Evolutionary conservation across 2,329 filamentous ascomycete species (phyloP).

Genomic region (Aspergillus sp.): DNA sequence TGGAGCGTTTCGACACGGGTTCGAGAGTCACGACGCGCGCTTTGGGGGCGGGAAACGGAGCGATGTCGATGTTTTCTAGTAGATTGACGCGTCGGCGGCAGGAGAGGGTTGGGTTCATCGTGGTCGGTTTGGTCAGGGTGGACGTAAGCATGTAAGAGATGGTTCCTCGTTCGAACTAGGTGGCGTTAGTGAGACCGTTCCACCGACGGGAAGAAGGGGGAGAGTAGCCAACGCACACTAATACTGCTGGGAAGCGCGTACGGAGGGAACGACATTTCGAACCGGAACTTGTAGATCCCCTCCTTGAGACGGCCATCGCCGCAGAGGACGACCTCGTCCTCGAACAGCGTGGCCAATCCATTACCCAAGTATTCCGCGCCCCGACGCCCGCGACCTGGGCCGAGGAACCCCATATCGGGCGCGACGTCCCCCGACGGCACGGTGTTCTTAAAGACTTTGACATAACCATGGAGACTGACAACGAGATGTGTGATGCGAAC

Average conservation of each 20-base stretch:
- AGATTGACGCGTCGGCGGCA: constrained; percentile 81
- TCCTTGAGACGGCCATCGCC: constrained; percentile 63
- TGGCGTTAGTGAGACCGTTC: constrained; percentile 8
- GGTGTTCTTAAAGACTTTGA: constrained; percentile 64
- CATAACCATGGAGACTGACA: constrained; percentile 62
- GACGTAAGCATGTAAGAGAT: constrained; percentile 90
- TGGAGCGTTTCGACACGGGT: constrained; percentile 71
- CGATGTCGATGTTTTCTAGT: constrained; percentile 81
- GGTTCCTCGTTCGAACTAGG: constrained; percentile 88
- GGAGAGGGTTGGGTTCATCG: constrained; percentile 75
- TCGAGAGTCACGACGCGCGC: constrained; percentile 83
- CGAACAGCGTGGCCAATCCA: constrained; percentile 63
- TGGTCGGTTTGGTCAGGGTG: constrained; percentile 82
- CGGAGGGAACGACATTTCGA: constrained; percentile 61
- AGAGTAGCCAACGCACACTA: constrained; percentile 63
- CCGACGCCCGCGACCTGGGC: constrained; percentile 54
- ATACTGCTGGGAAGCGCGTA: constrained; percentile 77
- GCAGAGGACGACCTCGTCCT: constrained; percentile 64
- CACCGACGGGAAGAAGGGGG: constrained; percentile 6
- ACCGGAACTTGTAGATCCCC: constrained; percentile 66
- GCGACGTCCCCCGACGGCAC: constrained; percentile 55
- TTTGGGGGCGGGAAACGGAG: constrained; percentile 69
- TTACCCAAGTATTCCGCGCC: constrained; percentile 60
- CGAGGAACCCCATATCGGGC: constrained; percentile 50
- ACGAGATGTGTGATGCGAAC: constrained; percentile 64